Percentiles rank a stretch among this genome's conserved stretches.
These are phyloP conservation scores for Catunica adiposa DNA, from an alignment of 2,329 filamentous ascomycete species.

Conservation along the genomic window DNA sequence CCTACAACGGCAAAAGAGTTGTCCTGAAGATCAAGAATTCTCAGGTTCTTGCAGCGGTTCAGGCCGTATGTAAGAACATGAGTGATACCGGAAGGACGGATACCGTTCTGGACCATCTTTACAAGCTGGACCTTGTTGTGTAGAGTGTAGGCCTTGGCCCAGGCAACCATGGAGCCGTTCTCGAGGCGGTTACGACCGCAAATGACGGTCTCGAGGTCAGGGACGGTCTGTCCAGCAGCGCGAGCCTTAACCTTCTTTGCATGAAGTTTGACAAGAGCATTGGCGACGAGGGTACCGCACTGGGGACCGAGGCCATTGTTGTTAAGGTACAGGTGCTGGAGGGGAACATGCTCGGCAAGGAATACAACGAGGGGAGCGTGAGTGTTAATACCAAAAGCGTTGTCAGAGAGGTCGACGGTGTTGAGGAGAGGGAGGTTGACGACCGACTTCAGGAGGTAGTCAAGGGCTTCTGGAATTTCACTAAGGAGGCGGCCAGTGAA, in stretches of 20 bases:
- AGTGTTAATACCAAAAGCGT: slow-evolving; percentile 92
- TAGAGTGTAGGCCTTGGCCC: slow-evolving; percentile 73
- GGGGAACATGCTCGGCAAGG: slow-evolving; percentile 69
- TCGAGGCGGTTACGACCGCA: slow-evolving; percentile 92
- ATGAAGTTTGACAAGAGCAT: slow-evolving; percentile 70
- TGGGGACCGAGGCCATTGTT: slow-evolving; percentile 94
- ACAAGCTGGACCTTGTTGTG: slow-evolving; percentile 69
- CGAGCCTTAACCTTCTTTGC: slow-evolving; percentile 67
- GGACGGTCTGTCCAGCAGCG: slow-evolving; percentile 53
- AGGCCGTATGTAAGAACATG: slow-evolving; percentile 67
- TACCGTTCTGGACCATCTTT: slow-evolving; percentile 98
- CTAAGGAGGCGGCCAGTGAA: slow-evolving; percentile 86
- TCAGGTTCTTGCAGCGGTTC: slow-evolving; percentile 48
- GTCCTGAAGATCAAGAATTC: slow-evolving; percentile 81
- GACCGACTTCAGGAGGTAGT: slow-evolving; percentile 68
- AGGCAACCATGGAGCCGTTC: slow-evolving; percentile 89
- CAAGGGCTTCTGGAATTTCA: slow-evolving; percentile 84
- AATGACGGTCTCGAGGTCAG: slow-evolving; percentile 85
- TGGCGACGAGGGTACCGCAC: slow-evolving; percentile 74
- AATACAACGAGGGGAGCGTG: slow-evolving; percentile 87
- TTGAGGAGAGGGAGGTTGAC: slow-evolving; percentile 72
- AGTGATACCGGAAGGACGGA: slow-evolving; percentile 81
- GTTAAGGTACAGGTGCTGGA: slow-evolving; percentile 90
- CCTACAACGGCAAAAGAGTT: slow-evolving; percentile 86
- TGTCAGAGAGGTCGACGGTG: slow-evolving; percentile 92